These are phyloP conservation scores for Exophiala aquamarina DNA, from an alignment of 2,329 filamentous ascomycete species.

Conservation along the genomic window DNA sequence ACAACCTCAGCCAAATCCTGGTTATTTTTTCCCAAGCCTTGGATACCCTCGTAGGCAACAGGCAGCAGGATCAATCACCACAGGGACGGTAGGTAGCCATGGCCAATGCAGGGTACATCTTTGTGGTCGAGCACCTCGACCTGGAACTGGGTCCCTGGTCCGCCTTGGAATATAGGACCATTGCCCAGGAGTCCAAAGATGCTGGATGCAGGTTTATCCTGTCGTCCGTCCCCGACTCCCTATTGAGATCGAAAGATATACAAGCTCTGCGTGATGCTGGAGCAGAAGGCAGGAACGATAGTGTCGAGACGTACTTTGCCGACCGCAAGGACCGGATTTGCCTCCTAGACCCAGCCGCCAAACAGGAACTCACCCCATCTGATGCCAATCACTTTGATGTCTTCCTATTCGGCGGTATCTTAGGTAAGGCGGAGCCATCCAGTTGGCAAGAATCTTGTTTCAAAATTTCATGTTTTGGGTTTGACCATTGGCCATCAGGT, in stretches of 20 bases:
- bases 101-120: constrained; percentile 58
- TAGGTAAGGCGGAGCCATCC: constrained; percentile 59
- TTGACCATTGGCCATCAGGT: constrained; percentile 50
- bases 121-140: constrained; percentile 96
- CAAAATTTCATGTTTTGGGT: neutral
- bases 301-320: constrained; percentile 80
- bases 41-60: too few species aligned
- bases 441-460: neutral
- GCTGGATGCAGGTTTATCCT: constrained; percentile 72
- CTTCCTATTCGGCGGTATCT: constrained; percentile 93
- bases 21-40: too few species aligned
- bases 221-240: constrained; percentile 71
- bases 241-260: constrained; percentile 62
- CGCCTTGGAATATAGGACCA: constrained; percentile 84
- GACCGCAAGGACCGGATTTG: constrained; percentile 75
- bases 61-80: too few species aligned
- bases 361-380: constrained; percentile 76
- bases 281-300: constrained; percentile 70
- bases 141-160: constrained; percentile 94
- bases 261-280: constrained; percentile 57
- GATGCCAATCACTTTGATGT: constrained; percentile 83
- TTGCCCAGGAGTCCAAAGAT: constrained; percentile 75
- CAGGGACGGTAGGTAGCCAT: too few species aligned
- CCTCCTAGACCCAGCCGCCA: constrained; percentile 81
- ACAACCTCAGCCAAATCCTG: too few species aligned